phyloP scores from a whole-genome alignment of 176 grass and related monocot genomes.

The Alopecurus myosuroides region DNA sequence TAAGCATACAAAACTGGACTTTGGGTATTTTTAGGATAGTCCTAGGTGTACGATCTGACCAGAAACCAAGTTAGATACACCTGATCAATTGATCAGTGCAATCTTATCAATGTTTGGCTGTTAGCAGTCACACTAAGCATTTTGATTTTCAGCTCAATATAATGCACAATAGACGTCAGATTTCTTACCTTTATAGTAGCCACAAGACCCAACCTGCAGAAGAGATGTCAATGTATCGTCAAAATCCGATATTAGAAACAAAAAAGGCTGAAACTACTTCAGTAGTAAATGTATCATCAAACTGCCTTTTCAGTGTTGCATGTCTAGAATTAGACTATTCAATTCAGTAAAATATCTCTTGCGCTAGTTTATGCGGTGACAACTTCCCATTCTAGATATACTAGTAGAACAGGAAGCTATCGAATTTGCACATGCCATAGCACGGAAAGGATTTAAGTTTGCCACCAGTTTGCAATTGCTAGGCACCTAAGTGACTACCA shows the following conservation, averaged over 20 bases:
- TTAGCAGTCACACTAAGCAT: neutral
- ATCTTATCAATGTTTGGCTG: neutral
- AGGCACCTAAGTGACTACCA: too few species aligned
- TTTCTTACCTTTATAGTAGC: constrained; percentile 78
- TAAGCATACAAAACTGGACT: neutral
- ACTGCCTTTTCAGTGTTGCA: too few species aligned
- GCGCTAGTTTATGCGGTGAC: too few species aligned
- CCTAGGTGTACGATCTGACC: neutral
- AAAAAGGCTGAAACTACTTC: neutral
- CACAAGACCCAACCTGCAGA: constrained; percentile 76
- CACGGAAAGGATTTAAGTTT: too few species aligned
- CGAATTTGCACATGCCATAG: too few species aligned
- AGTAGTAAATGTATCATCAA: too few species aligned
- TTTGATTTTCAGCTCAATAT: neutral
- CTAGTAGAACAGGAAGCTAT: too few species aligned
- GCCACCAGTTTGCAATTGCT: too few species aligned
- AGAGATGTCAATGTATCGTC: constrained; percentile 17
- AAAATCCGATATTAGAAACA: neutral
- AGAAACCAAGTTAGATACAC: neutral
- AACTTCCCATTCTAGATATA: too few species aligned
- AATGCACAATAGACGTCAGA: neutral
- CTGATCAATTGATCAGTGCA: neutral
- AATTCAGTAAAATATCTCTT: too few species aligned
- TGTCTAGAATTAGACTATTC: too few species aligned
- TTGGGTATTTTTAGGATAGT: neutral